Conservation (phyloP, 2,329 filamentous ascomycete genomes). For the Sarocladium strictum region DNA sequence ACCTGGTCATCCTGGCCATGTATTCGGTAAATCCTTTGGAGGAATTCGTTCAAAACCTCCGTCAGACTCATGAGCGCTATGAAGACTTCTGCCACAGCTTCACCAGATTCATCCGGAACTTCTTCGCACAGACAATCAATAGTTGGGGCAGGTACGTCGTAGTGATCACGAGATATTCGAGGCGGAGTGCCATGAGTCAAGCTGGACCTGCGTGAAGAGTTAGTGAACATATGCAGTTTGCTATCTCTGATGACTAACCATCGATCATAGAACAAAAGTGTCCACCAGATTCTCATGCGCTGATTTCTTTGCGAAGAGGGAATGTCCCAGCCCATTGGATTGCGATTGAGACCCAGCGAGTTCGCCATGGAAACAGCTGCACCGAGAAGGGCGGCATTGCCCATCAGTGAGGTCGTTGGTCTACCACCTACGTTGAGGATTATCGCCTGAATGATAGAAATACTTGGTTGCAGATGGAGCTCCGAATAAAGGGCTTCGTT, state of each 20-base stretch:
- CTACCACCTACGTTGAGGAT: conserved; percentile 54
- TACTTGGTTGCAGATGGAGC: conserved; percentile 50
- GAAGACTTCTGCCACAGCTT: conserved; percentile 31
- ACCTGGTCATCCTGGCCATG: conserved; percentile 14
- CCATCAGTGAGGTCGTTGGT: conserved; percentile 54
- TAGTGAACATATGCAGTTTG: neutral
- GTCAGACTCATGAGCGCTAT: conserved; percentile 39
- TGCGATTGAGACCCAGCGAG: conserved; percentile 48
- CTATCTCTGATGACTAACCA: conserved; percentile 45
- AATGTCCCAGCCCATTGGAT: conserved; percentile 48
- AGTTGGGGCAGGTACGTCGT: conserved; percentile 41
- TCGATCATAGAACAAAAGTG: conserved; percentile 29
- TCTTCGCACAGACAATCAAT: conserved; percentile 26
- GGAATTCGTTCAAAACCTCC: conserved; percentile 26
- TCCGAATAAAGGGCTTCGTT: conserved; percentile 55
- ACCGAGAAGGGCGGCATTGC: conserved; percentile 46
- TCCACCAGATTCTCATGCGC: conserved; percentile 18
- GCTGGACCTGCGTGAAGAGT: conserved; percentile 35
- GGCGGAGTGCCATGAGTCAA: conserved; percentile 48
- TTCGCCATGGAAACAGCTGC: conserved; percentile 46
- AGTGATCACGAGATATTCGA: conserved; percentile 36
- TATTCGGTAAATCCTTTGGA: conserved; percentile 30
- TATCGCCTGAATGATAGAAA: conserved; percentile 52
- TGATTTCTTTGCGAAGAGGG: conserved; percentile 21
- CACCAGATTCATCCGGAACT: conserved; percentile 12